A percentile compares a stretch with the other conserved stretches of the same genome.
Evolutionary conservation across 2,329 filamentous ascomycete genomes (phyloP).

Genomic region (Clarireedia paspali): DNA sequence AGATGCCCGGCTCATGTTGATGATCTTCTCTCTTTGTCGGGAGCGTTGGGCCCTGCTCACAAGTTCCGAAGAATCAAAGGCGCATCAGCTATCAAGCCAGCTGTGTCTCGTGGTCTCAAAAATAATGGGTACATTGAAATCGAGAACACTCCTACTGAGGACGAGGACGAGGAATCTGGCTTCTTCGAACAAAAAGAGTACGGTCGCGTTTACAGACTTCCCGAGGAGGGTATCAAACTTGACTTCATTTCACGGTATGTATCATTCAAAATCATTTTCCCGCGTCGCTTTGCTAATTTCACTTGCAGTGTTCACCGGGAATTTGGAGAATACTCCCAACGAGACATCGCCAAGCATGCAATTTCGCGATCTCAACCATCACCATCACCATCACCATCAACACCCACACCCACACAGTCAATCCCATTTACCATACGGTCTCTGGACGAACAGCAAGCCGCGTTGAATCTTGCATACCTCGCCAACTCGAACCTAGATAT

Average conservation of each 20-base stretch:
- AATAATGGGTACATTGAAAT: conserved; percentile 70
- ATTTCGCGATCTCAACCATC: conserved; percentile 6
- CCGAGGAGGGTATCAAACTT: conserved; percentile 56
- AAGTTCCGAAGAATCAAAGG: conserved; percentile 54
- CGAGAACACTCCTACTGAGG: conserved; percentile 49
- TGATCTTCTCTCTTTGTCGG: conserved; percentile 58
- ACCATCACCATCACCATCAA: background rate
- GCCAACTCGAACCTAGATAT: conserved; percentile 42
- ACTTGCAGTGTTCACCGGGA: conserved; percentile 10
- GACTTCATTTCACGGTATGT: conserved; percentile 63
- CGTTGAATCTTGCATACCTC: conserved; percentile 54
- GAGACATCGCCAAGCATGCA: conserved; percentile 6
- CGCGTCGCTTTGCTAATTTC: background rate
- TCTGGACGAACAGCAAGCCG: conserved; percentile 57
- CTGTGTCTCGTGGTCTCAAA: conserved; percentile 53
- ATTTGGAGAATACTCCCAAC: conserved; percentile 11
- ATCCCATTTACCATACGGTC: conserved; percentile 3
- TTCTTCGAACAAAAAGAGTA: conserved; percentile 53
- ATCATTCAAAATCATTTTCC: background rate
- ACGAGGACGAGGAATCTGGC: conserved; percentile 37
- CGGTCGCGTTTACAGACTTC: conserved; percentile 58
- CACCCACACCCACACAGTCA: background rate
- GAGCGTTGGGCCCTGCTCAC: conserved; percentile 50
- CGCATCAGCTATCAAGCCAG: conserved; percentile 42
- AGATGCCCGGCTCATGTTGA: conserved; percentile 83